These are phyloP conservation scores for Candida chilensis DNA, from an alignment of 805 yeast genomes.

Conservation along the genomic window DNA sequence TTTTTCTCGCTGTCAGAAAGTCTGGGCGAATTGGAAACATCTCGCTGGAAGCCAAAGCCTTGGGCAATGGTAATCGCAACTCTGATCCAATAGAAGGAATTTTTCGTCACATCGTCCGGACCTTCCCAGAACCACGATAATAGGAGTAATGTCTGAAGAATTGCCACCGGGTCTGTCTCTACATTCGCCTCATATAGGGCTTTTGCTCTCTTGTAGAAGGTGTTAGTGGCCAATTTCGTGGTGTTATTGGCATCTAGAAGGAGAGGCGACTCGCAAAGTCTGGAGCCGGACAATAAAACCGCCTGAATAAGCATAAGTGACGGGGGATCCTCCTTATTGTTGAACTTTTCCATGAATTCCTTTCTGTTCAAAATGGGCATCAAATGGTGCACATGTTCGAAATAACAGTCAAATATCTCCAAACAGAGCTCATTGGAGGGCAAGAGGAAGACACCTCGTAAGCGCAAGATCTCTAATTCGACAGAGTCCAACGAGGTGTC, in stretches of 20 bases:
- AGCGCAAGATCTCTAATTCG: slow-evolving; percentile 54
- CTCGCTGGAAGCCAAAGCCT: slow-evolving; percentile 68
- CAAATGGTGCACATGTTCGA: slow-evolving; percentile 55
- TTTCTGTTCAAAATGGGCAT: slow-evolving; percentile 57
- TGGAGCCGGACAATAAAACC: slow-evolving; percentile 59
- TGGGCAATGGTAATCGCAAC: slow-evolving; percentile 66
- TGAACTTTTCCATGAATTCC: slow-evolving; percentile 48
- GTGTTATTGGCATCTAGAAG: slow-evolving; percentile 40
- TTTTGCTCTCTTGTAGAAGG: slow-evolving; percentile 60
- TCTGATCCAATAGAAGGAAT: slow-evolving; percentile 62
- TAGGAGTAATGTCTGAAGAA: slow-evolving; percentile 53
- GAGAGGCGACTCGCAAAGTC: slow-evolving; percentile 46
- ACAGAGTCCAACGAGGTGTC: slow-evolving; percentile 38
- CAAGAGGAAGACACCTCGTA: slow-evolving; percentile 62
- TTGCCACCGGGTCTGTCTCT: slow-evolving; percentile 54
- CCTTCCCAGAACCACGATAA: slow-evolving; percentile 70
- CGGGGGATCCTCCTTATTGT: slow-evolving; percentile 49
- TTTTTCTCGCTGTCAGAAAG: slow-evolving; percentile 30
- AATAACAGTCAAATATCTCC: slow-evolving; percentile 53
- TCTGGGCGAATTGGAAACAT: slow-evolving; percentile 27
- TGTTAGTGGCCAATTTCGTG: slow-evolving; percentile 33
- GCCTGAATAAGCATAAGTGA: slow-evolving; percentile 61
- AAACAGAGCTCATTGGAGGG: slow-evolving; percentile 53
- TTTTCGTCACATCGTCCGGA: slow-evolving; percentile 58
- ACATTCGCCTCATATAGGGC: slow-evolving; percentile 63